Conservation (phyloP, 2,329 filamentous ascomycete species). For the Aspergillus ochraceus region DNA sequence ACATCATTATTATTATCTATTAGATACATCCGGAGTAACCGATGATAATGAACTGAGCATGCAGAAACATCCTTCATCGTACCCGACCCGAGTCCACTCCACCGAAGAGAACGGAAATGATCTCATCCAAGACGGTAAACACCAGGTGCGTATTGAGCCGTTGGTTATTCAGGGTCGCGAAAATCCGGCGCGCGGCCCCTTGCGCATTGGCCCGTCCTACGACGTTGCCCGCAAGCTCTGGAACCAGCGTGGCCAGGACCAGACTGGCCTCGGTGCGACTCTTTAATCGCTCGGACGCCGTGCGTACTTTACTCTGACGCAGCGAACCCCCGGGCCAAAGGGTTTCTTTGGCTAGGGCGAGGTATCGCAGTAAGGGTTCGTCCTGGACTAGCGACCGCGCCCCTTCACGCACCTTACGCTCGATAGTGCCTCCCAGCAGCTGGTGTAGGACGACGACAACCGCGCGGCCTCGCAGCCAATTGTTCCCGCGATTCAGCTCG, state of each 20-base stretch:
- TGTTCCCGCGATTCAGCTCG: constrained; percentile 90
- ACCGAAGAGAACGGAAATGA: constrained; percentile 65
- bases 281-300: constrained; percentile 70
- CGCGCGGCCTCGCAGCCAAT: constrained; percentile 92
- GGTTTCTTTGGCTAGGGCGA: constrained; percentile 69
- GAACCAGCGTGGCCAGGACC: constrained; percentile 84
- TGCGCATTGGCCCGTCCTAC: constrained; percentile 91
- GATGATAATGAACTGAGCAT: too few species aligned
- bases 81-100: constrained; percentile 18
- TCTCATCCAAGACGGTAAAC: constrained; percentile 71
- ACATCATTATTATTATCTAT: background rate
- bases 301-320: constrained; percentile 57
- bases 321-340: constrained; percentile 71
- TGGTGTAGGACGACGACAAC: constrained; percentile 97
- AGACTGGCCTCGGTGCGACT: constrained; percentile 84
- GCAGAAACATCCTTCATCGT: background rate
- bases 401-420: constrained; percentile 88
- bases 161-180: constrained; percentile 88
- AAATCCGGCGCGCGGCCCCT: constrained; percentile 81
- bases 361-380: constrained; percentile 73
- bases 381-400: constrained; percentile 73
- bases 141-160: constrained; percentile 75
- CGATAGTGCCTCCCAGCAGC: constrained; percentile 90
- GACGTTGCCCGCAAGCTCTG: constrained; percentile 88
- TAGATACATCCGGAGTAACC: background rate